These are phyloP conservation scores for Tuber umbilicatum DNA, from an alignment of 495 filamentous ascomycete genomes.

Conservation along the genomic window DNA sequence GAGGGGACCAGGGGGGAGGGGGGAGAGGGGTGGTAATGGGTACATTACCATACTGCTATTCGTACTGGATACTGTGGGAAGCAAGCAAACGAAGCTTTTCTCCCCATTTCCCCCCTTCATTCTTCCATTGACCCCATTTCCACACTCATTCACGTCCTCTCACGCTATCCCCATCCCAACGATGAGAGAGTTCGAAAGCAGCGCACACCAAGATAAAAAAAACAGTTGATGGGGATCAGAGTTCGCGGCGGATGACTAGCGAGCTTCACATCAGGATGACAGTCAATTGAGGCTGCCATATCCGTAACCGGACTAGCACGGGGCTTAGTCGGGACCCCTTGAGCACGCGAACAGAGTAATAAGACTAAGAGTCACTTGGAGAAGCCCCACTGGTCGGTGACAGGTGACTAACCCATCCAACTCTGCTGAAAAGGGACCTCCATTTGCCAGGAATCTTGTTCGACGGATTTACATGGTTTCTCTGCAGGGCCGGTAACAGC, in stretches of 20 bases:
- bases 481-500: conserved; percentile 36
- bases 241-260: conserved; percentile 35
- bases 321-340: conserved; percentile 30
- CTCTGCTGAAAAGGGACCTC: conserved; percentile 15
- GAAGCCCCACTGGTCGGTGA: conserved; percentile 28
- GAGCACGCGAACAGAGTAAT: conserved; percentile 39
- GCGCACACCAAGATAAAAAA: conserved; percentile 17
- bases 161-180: conserved; percentile 4
- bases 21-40: conserved; percentile 2
- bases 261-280: conserved; percentile 19
- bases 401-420: conserved; percentile 37
- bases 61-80: neutral
- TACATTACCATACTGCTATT: neutral
- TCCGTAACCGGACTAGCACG: conserved; percentile 27
- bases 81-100: neutral
- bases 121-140: neutral
- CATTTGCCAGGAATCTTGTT: conserved; percentile 25
- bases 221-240: conserved; percentile 30
- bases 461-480: conserved; percentile 34
- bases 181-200: conserved; percentile 1
- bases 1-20: conserved; percentile 1
- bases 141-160: neutral
- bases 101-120: neutral
- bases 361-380: conserved; percentile 35
- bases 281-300: conserved; percentile 37